Percentiles rank a stretch among this genome's conserved stretches.
Evolutionary conservation across 305 asterid genomes (phyloP).

Genomic region (Fraxinus velutina): DNA sequence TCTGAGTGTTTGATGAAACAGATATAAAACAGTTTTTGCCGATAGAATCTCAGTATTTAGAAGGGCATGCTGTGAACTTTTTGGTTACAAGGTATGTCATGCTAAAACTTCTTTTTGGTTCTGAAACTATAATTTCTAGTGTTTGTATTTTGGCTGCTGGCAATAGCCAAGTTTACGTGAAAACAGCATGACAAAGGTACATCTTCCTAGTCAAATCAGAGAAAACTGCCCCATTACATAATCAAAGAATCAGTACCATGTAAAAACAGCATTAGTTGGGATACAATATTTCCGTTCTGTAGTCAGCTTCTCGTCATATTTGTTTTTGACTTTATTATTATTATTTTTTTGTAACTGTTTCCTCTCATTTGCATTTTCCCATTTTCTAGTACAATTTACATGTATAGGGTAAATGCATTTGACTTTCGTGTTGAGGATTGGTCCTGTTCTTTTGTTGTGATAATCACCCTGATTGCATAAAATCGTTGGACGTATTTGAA

Average conservation of each 20-base stretch:
- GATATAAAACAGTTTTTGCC: constrained; percentile 93
- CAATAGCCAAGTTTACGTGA: neutral
- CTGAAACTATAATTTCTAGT: constrained; percentile 4
- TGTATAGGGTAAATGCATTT: neutral
- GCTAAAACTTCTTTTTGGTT: constrained; percentile 18
- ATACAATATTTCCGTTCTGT: constrained; percentile 8
- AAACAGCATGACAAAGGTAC: neutral
- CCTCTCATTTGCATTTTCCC: neutral
- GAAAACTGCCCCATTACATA: neutral
- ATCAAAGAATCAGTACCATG: constrained; percentile 6
- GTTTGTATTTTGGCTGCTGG: constrained; percentile 9
- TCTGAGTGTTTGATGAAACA: constrained; percentile 33
- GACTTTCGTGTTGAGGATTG: neutral
- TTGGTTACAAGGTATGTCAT: constrained; percentile 85
- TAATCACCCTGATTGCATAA: neutral
- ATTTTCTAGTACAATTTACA: neutral
- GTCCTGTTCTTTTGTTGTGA: neutral
- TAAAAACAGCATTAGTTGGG: constrained; percentile 11
- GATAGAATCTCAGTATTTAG: constrained; percentile 94
- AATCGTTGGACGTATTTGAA: neutral
- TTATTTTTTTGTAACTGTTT: neutral
- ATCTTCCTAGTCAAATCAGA: neutral
- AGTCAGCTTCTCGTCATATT: neutral
- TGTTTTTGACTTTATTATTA: neutral
- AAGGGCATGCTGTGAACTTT: constrained; percentile 96